Conservation (phyloP, 805 yeast species). For the Wilhelminamyces savonicus region DNA sequence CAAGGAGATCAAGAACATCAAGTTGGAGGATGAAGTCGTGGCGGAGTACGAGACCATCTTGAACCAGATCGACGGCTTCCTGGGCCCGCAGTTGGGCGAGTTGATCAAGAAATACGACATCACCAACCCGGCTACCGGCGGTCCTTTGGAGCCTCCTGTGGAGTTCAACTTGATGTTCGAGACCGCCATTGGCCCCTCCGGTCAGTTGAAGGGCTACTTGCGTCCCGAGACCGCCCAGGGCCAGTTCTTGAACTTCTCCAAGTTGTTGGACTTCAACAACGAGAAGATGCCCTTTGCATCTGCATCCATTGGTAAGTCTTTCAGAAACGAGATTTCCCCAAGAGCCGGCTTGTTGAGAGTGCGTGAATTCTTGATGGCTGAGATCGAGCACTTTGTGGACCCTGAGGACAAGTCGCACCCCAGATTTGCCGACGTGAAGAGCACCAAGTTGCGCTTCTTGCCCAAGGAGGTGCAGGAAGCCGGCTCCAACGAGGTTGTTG, state of each 20-base stretch:
- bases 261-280: conserved; percentile 90
- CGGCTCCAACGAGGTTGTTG: conserved; percentile 67
- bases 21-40: conserved; percentile 75
- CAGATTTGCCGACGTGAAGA: conserved; percentile 69
- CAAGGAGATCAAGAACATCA: conserved; percentile 87
- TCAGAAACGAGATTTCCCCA: conserved; percentile 98
- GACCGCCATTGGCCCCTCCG: conserved; percentile 98
- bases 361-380: conserved; percentile 98
- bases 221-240: conserved; percentile 99
- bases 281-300: conserved; percentile 99
- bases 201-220: conserved; percentile 88
- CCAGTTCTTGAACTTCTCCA: conserved; percentile 92
- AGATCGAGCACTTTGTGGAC: conserved; percentile 97
- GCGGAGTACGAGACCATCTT: conserved; percentile 79
- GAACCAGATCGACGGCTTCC: conserved; percentile 92
- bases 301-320: conserved; percentile 97
- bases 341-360: conserved; percentile 96
- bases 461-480: conserved; percentile 84
- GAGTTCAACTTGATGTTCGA: conserved; percentile 99
- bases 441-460: conserved; percentile 68
- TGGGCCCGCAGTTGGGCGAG: conserved; percentile 89
- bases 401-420: conserved; percentile 82
- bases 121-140: conserved; percentile 88
- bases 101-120: conserved; percentile 77
- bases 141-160: conserved; percentile 78